Percentiles rank a stretch among this genome's conserved stretches.
Conservation (phyloP, 352 stramenopile species). For the Globisporangium cederbergense region DNA sequence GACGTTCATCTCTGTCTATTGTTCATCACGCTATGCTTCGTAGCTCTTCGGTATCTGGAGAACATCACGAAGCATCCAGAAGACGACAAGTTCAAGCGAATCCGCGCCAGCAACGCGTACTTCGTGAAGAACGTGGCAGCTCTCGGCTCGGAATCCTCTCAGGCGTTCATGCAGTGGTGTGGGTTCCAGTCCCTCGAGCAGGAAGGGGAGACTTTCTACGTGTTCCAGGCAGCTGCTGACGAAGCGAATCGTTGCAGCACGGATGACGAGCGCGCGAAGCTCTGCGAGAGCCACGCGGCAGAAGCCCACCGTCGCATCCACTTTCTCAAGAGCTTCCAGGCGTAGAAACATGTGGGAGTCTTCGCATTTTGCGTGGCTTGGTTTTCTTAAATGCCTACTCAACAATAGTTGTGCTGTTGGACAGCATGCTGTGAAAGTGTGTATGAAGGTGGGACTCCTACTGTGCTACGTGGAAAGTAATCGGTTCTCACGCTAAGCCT, state of each 20-base stretch:
- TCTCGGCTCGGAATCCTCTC: conserved; percentile 3
- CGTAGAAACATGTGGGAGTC: not conserved
- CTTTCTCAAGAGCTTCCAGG: conserved; percentile 5
- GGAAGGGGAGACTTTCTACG: conserved; percentile 39
- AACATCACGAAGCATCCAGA: conserved; percentile 55
- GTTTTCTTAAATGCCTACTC: not conserved
- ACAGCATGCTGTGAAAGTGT: not conserved
- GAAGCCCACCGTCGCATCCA: conserved; percentile 12
- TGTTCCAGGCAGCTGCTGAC: conserved; percentile 21
- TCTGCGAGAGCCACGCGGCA: not conserved
- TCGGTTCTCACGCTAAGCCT: conserved; percentile 34
- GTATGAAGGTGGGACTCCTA: not conserved
- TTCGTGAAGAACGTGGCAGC: conserved; percentile 52
- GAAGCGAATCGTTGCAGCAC: conserved; percentile 4
- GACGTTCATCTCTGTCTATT: not conserved
- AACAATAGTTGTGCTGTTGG: not conserved
- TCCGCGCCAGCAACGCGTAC: conserved; percentile 70
- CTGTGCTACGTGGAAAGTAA: not conserved
- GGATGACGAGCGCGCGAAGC: conserved; percentile 1
- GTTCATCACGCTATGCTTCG: not conserved
- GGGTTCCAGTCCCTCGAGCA: conserved; percentile 34
- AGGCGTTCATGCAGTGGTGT: conserved; percentile 49
- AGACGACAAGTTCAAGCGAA: conserved; percentile 67
- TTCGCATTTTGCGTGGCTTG: not conserved
- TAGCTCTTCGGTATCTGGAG: conserved; percentile 58